A percentile compares a stretch with the other conserved stretches of the same genome.
phyloP scores from a whole-genome alignment of 495 filamentous ascomycete genomes.

The Tuber melanosporum region DNA sequence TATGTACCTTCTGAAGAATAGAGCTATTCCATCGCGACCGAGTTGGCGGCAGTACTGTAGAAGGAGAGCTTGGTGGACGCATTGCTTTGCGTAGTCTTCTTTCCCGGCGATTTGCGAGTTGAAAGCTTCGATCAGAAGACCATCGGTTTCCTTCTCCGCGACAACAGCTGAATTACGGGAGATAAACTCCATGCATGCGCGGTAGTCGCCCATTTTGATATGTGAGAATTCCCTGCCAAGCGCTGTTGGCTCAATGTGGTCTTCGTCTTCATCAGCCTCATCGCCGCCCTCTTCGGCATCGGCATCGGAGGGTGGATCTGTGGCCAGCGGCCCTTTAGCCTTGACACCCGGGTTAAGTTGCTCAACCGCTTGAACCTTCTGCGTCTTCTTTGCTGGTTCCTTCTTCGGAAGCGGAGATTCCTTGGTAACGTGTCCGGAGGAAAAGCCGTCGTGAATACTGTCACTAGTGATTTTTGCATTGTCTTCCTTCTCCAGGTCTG shows the following conservation, averaged over 20 bases:
- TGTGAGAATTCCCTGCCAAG: conserved; percentile 71
- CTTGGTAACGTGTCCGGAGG: conserved; percentile 70
- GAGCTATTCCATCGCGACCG: conserved; percentile 74
- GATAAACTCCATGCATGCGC: conserved; percentile 66
- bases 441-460: conserved; percentile 82
- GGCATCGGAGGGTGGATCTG: conserved; percentile 49
- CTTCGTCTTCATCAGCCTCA: conserved; percentile 59
- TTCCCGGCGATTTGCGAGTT: conserved; percentile 70
- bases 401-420: conserved; percentile 44
- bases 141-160: conserved; percentile 83
- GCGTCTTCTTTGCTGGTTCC: conserved; percentile 42
- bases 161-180: conserved; percentile 66
- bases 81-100: conserved; percentile 71
- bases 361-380: conserved; percentile 57
- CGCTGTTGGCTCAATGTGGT: conserved; percentile 64
- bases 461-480: conserved; percentile 89
- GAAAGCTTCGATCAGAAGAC: conserved; percentile 82
- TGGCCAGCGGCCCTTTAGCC: neutral
- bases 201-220: conserved; percentile 71
- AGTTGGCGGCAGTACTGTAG: conserved; percentile 90
- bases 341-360: conserved; percentile 65
- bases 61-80: conserved; percentile 86
- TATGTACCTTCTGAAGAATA: conserved; percentile 84
- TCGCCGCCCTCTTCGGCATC: conserved; percentile 52
- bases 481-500: conserved; percentile 79